Evolutionary conservation across 495 filamentous ascomycete genomes (phyloP), one percentile per base, ranked within the genome.

Genomic region (Xylaria nigripes): DNA sequence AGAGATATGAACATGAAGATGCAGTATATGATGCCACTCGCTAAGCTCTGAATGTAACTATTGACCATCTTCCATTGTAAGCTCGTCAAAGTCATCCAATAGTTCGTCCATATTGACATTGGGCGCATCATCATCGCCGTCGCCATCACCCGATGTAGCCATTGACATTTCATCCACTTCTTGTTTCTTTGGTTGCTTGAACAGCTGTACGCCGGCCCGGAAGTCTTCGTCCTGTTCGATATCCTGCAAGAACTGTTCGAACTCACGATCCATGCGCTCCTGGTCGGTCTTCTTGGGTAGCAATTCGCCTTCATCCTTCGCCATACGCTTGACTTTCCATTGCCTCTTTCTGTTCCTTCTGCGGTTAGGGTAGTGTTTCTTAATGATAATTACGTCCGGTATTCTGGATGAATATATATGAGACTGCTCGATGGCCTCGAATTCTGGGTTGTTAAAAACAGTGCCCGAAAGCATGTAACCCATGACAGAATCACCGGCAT

Each of bases 321-420:
- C 81, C 87, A 98, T 94, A 61, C 92, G 89, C 82, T 87, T 90
- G 62, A 98, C 81, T 57, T 86, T 86, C 93, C 93, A 98, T 71
- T 86, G 83, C 38, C 94, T 83, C 62, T 74, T 79, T 75, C 86
- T 89, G 70, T 79, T 81, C 74, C 85, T 87, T 78, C 89, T 86
- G 61, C 85, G 85, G 68, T 89, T 84, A 7, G 87, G 81, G 69
- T 94, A 97, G 76, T 83, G 80, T 67, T 99, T 99, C 89, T 94
- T 96, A 59, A 99, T 89, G 2, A 99, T 80, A 0, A 97, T 67
- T 1, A 96, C 94, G 58, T 97, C 94, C 0, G 94, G 94, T 40
- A 99, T 85, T 3, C 77, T 84, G 9, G 81, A 85, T 3, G 80
- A 70, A 72, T 89, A 87, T 21, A 80, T 74, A 64, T 81, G 74